These are phyloP conservation scores for Moesziomyces globuligerus DNA, from an alignment of 1,284 basidiomycete genomes.

Conservation along the genomic window DNA sequence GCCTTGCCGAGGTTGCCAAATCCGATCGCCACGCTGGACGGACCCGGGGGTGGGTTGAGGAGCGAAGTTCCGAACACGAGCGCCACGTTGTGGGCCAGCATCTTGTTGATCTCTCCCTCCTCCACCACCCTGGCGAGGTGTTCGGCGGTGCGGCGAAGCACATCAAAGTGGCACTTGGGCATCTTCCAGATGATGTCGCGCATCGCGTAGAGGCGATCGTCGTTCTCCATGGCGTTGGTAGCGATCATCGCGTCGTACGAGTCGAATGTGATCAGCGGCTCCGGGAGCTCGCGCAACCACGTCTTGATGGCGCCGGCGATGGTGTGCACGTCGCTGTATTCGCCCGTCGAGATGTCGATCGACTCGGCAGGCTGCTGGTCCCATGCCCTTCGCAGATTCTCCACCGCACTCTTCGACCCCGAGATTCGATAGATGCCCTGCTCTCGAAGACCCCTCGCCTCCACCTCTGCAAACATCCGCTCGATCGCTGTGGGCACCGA, in stretches of 20 bases:
- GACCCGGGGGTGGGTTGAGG: slow-evolving; percentile 60
- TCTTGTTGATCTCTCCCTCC: slow-evolving; percentile 59
- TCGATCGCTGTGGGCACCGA: slow-evolving; percentile 60
- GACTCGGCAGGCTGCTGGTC: slow-evolving; percentile 50
- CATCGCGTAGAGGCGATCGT: slow-evolving; percentile 60
- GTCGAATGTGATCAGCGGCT: slow-evolving; percentile 64
- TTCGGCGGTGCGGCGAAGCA: slow-evolving; percentile 57
- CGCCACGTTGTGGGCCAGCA: slow-evolving; percentile 65
- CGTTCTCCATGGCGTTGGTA: slow-evolving; percentile 61
- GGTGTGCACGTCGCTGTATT: slow-evolving; percentile 64
- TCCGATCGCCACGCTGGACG: slow-evolving; percentile 48
- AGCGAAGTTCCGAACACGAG: slow-evolving; percentile 66
- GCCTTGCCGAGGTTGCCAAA: slow-evolving; percentile 64
- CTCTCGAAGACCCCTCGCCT: slow-evolving; percentile 62
- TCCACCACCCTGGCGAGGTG: slow-evolving; percentile 62
- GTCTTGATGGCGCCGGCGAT: slow-evolving; percentile 63
- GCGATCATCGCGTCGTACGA: slow-evolving; percentile 61
- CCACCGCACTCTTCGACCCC: slow-evolving; percentile 61
- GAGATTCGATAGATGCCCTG: slow-evolving; percentile 67
- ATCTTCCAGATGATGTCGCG: slow-evolving; percentile 62
- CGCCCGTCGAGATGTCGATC: slow-evolving; percentile 51
- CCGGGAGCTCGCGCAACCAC: slow-evolving; percentile 66
- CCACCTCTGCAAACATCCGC: slow-evolving; percentile 64
- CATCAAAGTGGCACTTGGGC: slow-evolving; percentile 61
- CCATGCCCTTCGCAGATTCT: slow-evolving; percentile 53